These are phyloP conservation scores for Solanum sparsipilum DNA, from an alignment of 257 asterid genomes.

Conservation along the genomic window DNA sequence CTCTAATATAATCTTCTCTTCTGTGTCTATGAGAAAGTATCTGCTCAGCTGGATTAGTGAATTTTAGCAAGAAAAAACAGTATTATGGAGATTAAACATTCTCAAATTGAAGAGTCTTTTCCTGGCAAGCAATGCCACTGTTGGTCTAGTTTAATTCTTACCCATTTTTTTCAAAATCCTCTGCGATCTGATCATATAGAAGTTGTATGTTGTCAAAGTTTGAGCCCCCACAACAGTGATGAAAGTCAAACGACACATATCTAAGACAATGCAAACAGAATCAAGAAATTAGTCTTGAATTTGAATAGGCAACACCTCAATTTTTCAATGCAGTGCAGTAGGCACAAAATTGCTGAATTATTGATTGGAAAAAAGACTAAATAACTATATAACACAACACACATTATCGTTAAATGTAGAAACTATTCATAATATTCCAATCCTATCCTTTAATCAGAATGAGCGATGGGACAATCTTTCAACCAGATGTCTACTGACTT, in stretches of 20 bases:
- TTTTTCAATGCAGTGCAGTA: background rate
- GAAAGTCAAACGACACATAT: constrained; percentile 88
- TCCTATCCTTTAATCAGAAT: background rate
- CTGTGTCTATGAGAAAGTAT: constrained; percentile 78
- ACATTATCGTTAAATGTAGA: background rate
- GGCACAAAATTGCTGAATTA: background rate
- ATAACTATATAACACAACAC: background rate
- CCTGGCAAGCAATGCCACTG: constrained; percentile 6
- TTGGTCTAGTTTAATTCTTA: constrained; percentile 15
- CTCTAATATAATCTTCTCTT: constrained; percentile 57
- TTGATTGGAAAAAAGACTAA: background rate
- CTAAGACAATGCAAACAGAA: constrained; percentile 30
- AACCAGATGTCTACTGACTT: background rate
- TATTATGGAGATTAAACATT: constrained; percentile 33
- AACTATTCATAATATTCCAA: background rate
- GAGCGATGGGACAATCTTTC: background rate
- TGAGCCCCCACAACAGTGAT: constrained; percentile 70
- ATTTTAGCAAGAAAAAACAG: constrained; percentile 34
- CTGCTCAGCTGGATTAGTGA: constrained; percentile 90
- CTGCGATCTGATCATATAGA: constrained; percentile 56
- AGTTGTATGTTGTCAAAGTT: constrained; percentile 76
- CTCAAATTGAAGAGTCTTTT: constrained; percentile 13
- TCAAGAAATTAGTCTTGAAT: background rate
- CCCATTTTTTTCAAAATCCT: constrained; percentile 88
- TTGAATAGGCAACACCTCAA: background rate